Base-by-base conservation (phyloP, 73 alveolate genomes). In the Effrenium voratum region DNA sequence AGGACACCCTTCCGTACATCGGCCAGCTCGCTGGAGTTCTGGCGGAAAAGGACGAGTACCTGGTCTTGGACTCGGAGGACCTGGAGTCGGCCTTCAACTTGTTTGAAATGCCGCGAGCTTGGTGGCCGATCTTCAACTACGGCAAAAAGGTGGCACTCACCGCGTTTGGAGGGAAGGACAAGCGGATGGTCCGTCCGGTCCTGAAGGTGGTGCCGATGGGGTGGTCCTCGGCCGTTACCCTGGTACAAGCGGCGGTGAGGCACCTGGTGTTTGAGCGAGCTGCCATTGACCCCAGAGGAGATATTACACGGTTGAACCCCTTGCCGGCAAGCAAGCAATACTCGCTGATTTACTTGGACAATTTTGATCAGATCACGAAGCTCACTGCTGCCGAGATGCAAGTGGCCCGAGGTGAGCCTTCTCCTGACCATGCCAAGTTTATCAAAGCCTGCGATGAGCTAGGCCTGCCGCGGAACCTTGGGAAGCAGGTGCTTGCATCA, bases 1-100 rank as follows among this genome's bases (percentile, higher is more conserved):
- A 81, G 34, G 72, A 81, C 73, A 45, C 72, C 30, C 59, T 81
- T n/a, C 92, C 92, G 4, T 81, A 81, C 75, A 81, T 81, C 1
- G 92, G 92, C 0, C 70, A 45, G 32, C 68, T 81, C 34, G 45
- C 50, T 8, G 68, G 75, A 16, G 4, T 81, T 0, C 34, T 49
- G 68, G 32, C 45, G n/a, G 92, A 81, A 13, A 59, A 45, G 92
- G 75, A 81, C 47, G 68, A 45, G 5, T 5, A 32, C 36, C 50
- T 81, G 49, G 46, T 43, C 46, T 5, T 81, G 47, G 92, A 81
- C 36, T 1, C 34, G 3, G 93, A 83, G 55, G 92, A 81, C 36
- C 13, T 81, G 6, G 52, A 77, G 44, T 22, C 44, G 32, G 57
- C 40, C 3, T 77, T 83, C 79, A 83, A 83, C 12, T 36, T 83